These are phyloP conservation scores for Mrakia hoshinonis DNA, from an alignment of 768 basidiomycete genomes.

Conservation along the genomic window DNA sequence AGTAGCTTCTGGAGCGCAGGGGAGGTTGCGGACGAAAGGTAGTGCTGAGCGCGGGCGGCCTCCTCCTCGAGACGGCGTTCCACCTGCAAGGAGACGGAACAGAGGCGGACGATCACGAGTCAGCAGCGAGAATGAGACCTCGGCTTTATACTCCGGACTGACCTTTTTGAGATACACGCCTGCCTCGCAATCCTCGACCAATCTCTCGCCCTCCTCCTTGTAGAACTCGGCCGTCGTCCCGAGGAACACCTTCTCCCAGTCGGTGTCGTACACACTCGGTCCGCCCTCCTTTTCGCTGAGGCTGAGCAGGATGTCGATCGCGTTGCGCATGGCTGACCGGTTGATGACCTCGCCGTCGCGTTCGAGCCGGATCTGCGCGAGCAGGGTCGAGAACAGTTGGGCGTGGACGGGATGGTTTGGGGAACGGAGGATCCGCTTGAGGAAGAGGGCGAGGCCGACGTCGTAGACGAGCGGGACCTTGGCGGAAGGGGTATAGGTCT, in stretches of 20 bases:
- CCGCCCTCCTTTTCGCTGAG: conserved; percentile 48
- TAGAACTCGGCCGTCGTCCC: conserved; percentile 73
- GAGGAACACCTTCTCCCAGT: conserved; percentile 75
- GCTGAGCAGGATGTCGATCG: conserved; percentile 71
- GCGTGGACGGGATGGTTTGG: conserved; percentile 61
- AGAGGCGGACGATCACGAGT: neutral
- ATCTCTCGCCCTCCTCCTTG: conserved; percentile 57
- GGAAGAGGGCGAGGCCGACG: conserved; percentile 72
- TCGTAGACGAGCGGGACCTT: conserved; percentile 63
- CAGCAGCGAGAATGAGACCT: neutral
- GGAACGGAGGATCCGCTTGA: conserved; percentile 55
- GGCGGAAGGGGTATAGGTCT: conserved; percentile 68
- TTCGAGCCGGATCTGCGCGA: conserved; percentile 80
- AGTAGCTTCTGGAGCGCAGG: conserved; percentile 63
- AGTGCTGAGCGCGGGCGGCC: conserved; percentile 72
- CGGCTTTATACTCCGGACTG: conserved; percentile 38
- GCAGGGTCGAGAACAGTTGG: conserved; percentile 69
- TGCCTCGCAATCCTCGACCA: conserved; percentile 68
- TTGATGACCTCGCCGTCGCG: conserved; percentile 85
- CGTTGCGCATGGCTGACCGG: conserved; percentile 80
- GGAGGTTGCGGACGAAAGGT: conserved; percentile 67
- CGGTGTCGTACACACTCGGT: conserved; percentile 63
- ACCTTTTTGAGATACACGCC: conserved; percentile 73
- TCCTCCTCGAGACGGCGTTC: conserved; percentile 75
- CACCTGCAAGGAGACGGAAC: conserved; percentile 46